Base-by-base conservation (phyloP, 768 basidiomycete species). In the Phanerodontia chrysosporium region DNA sequence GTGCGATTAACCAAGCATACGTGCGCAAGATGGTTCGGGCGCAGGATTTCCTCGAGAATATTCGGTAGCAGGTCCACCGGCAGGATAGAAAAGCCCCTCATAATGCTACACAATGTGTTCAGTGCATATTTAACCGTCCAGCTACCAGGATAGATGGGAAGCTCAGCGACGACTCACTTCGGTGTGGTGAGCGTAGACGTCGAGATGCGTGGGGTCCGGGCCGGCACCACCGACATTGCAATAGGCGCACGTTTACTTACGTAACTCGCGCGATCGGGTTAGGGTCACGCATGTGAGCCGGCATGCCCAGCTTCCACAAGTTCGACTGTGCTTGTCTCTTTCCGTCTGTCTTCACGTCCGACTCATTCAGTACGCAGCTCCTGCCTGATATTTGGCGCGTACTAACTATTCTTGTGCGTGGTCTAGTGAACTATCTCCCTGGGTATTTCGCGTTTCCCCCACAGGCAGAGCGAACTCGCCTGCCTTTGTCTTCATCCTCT, bases 31-130 rank as follows among this genome's bases (percentile, higher is more conserved):
- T 88, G 78, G 25, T 76, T 77, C 0, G 85, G 77, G 35, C 78
- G 82, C 4, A 76, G 49, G 14, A 91, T 55, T 55, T 80, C 76
- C 12, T 67, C 70, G 48, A 90, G 62, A 22, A 92, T 78, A 16
- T 76, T 64, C 2, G 86, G 81, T 1, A 90, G 67, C 21, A 92
- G 69, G 49, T 91, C 90, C 21, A 84, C 62, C 10, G 90, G 90
- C 2, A 92, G 75, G 61, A 87, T 82, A 28, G 73, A 55, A 62
- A 87, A 83, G 32, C 59, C 51, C 8, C 67, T 64, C 80, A 84
- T 81, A 10, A 9, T 42, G 8, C 39, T 42, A 42, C 18, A 18
- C 16, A 18, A 42, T 42, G n/a, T n/a, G 39, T 42, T 18, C 10
- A 42, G 39, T 42, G 18, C 10, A 18, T 18, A 42, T 42, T 18